Percentiles rank a stretch among this genome's conserved stretches.
phyloP scores from a whole-genome alignment of 306 rosid genomes.

The Canavalia ensiformis region DNA sequence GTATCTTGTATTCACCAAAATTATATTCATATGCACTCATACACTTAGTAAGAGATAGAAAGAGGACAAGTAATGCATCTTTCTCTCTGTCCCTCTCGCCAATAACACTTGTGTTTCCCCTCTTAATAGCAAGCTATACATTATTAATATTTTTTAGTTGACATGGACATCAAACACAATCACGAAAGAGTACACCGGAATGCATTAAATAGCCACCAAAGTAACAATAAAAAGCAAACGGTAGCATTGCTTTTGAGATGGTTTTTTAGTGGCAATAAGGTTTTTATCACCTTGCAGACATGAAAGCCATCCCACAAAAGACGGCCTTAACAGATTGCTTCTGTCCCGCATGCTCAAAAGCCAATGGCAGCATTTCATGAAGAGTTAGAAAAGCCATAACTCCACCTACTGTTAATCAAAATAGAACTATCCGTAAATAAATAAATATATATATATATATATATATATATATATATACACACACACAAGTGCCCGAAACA shows the following conservation, averaged over 20 bases:
- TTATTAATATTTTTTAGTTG: no score
- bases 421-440: slow-evolving; percentile 7
- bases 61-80: no score
- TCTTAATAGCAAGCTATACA: no score
- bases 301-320: slow-evolving; percentile 96
- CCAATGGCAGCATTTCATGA: slow-evolving; percentile 98
- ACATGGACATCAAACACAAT: no score
- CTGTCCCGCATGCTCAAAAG: slow-evolving; percentile 94
- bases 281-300: slow-evolving; percentile 87
- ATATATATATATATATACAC: no score
- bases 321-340: slow-evolving; percentile 95
- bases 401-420: slow-evolving; percentile 78
- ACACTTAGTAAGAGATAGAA: no score
- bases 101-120: no score
- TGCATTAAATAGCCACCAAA: slow-evolving; percentile 12
- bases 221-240: slow-evolving; percentile 9
- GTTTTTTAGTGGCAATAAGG: background rate
- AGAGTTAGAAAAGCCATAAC: slow-evolving; percentile 97
- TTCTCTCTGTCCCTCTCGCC: no score
- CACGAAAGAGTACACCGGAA: background rate
- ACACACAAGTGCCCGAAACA: background rate
- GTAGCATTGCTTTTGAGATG: slow-evolving; percentile 7
- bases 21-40: no score
- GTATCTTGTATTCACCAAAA: no score
- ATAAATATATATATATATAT: no score